These are phyloP conservation scores for Geotrichum cucujoidarum DNA, from an alignment of 1,139 yeast genomes.

Conservation along the genomic window DNA sequence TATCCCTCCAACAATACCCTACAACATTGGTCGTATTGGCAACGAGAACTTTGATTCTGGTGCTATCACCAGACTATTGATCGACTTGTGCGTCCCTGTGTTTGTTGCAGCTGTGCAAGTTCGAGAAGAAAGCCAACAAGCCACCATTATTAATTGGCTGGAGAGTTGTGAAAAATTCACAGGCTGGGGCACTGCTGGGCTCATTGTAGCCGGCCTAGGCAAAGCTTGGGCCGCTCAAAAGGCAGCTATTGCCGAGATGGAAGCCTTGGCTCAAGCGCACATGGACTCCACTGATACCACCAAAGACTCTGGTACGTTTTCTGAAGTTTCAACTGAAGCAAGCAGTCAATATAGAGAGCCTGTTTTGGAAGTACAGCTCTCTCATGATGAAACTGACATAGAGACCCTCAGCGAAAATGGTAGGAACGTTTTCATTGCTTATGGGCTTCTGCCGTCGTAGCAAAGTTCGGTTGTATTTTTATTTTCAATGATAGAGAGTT, in stretches of 20 bases:
- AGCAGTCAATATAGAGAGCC: too few species aligned
- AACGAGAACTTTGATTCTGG: conserved; percentile 8
- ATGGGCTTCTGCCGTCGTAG: too few species aligned
- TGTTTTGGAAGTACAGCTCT: too few species aligned
- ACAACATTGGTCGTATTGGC: conserved; percentile 7
- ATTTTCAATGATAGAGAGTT: too few species aligned
- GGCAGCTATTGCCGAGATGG: background rate
- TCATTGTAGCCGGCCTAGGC: conserved; percentile 2
- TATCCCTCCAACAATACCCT: conserved; percentile 6
- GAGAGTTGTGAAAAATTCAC: conserved; percentile 5
- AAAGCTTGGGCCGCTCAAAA: conserved; percentile 11
- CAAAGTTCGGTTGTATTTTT: too few species aligned
- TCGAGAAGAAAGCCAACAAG: conserved; percentile 13
- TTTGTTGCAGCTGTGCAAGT: conserved; percentile 13
- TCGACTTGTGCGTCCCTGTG: conserved; percentile 14
- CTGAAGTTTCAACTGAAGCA: too few species aligned
- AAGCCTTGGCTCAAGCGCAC: too few species aligned
- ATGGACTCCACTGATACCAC: too few species aligned
- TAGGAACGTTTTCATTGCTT: too few species aligned
- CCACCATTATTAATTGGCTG: conserved; percentile 11
- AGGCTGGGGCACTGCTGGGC: conserved; percentile 14
- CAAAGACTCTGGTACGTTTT: too few species aligned
- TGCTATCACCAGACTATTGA: conserved; percentile 6
- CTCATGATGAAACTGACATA: too few species aligned
- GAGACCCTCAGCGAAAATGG: too few species aligned